Evolutionary conservation across 805 yeast genomes (phyloP), one percentile per base, ranked within the genome.

Genomic region (Candida jianshihensis): DNA sequence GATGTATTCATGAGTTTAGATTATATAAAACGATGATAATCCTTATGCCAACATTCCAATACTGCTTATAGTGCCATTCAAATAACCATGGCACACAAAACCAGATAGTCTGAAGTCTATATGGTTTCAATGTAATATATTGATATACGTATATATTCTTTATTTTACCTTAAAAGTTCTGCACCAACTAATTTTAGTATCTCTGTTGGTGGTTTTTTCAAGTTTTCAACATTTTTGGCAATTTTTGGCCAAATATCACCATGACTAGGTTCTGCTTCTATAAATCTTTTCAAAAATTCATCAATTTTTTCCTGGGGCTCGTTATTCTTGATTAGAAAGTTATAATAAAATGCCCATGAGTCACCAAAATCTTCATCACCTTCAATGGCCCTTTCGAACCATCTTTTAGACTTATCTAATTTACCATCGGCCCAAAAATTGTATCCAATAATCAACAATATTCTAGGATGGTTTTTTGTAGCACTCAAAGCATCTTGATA

Each of bases 311-410:
- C 60, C 5, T 48, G 39, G 4, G 37, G 35, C 11, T 30, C 52
- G 5, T 56, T 46, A 33, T 59, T 61, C 41, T 66, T 70, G 16
- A 45, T 34, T 30, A 64, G 38, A 42, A 70, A 74, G 19, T 66
- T 63, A 46, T 72, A 74, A 33, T 66, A 50, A 81, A 87, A 80
- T 1, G 76, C 72, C 82, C 94, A 87, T 3, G 70, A 58, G 57
- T 89, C 97, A 4, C 95, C 97, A 51, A 65, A 72, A n/a, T 59
- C 63, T 1, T 63, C 55, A 38, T 78, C 76, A 3, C 66, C 63
- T n/a, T 60, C 63, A 10, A 80, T 53, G 0, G 92, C 83, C 36
- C 82, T 65, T 33, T 80, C 81, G 38, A 87, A 73, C 87, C 96
- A 89, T 12, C 78, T 68, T 37, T 66, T 62, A 0, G 94, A 85